Conservation (phyloP, 2,329 filamentous ascomycete species). For the Calonectria hawksworthii region DNA sequence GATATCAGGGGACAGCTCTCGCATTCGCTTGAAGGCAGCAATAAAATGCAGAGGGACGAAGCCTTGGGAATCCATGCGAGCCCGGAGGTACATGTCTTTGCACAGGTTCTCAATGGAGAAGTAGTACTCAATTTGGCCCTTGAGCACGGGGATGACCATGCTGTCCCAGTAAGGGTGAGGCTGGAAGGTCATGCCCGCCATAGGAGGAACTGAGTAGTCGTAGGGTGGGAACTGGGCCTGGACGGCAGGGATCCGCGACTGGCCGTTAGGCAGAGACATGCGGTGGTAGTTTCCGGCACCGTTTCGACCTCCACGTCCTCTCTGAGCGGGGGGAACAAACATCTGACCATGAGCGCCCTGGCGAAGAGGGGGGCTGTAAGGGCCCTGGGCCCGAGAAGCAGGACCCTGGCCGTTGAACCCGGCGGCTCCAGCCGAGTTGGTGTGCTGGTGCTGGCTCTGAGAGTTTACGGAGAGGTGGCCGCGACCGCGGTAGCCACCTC, state of each 20-base stretch:
- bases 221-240: slow-evolving; percentile 53
- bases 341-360: slow-evolving; percentile 55
- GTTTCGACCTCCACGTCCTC: slow-evolving; percentile 54
- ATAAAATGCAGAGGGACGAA: slow-evolving; percentile 88
- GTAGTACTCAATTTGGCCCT: slow-evolving; percentile 84
- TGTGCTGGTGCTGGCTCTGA: slow-evolving; percentile 53
- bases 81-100: slow-evolving; percentile 91
- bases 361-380: slow-evolving; percentile 61
- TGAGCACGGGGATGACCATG: slow-evolving; percentile 58
- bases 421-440: slow-evolving; percentile 34
- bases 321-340: slow-evolving; percentile 51
- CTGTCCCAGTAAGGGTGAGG: slow-evolving; percentile 68
- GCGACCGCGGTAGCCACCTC: slow-evolving; percentile 62
- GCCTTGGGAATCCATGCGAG: slow-evolving; percentile 95
- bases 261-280: slow-evolving; percentile 56
- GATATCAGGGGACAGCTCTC: slow-evolving; percentile 66
- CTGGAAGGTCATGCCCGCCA: slow-evolving; percentile 53
- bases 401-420: slow-evolving; percentile 54
- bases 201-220: slow-evolving; percentile 58
- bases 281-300: slow-evolving; percentile 54
- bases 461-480: slow-evolving; percentile 57
- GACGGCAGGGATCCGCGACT: slow-evolving; percentile 52
- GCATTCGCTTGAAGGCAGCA: slow-evolving; percentile 84
- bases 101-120: slow-evolving; percentile 96
- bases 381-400: slow-evolving; percentile 51